Evolutionary conservation across 2,329 filamentous ascomycete genomes (phyloP), one percentile per base, ranked within the genome.

Genomic region (Escovopsis weberi): DNA sequence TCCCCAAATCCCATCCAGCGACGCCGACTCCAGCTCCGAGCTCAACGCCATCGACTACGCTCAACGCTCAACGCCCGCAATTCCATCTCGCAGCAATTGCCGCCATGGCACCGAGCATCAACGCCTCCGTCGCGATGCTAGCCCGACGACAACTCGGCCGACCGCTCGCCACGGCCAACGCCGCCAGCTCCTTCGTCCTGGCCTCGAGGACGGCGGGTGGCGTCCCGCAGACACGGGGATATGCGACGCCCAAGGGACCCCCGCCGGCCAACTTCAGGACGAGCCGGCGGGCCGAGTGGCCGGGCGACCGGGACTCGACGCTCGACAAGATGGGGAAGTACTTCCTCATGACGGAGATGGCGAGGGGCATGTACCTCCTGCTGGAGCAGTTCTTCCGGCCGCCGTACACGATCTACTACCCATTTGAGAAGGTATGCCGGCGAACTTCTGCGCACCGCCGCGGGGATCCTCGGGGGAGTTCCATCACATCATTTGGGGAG

Each of bases 361-460:
- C 85, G 62, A 80, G 91, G 59, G 91, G 91, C 65, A 96, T 98
- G 91, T 98, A 95, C 60, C 80, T 98, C 53, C 78, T 91, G 65
- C 62, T 98, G 60, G 91, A 98, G 75, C 89, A 98, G 71, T 98
- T 83, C 76, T 96, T 98, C 73, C 75, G 91, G 64, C 86, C 89
- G 67, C 88, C 91, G 84, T 96, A 75, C 74, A 98, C 91, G 40
- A 98, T 98, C 59, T 94, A 79, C 72, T 98, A 98, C 61, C 91
- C 91, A 37, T 98, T 95, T 66, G 91, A 98, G 64, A 98, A 98
- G 74, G 74, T 78, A 65, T 40, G 57, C 40, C 38, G 28, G 10
- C 15, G 15, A 15, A 15, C 15, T 15, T 15, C 15, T 15, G 15
- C 15, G 15, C 15, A 15, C 15, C 15, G 15, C 15, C 15, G 15